Base-by-base conservation (phyloP, 257 asterid genomes). In the Voacanga thouarsii region DNA sequence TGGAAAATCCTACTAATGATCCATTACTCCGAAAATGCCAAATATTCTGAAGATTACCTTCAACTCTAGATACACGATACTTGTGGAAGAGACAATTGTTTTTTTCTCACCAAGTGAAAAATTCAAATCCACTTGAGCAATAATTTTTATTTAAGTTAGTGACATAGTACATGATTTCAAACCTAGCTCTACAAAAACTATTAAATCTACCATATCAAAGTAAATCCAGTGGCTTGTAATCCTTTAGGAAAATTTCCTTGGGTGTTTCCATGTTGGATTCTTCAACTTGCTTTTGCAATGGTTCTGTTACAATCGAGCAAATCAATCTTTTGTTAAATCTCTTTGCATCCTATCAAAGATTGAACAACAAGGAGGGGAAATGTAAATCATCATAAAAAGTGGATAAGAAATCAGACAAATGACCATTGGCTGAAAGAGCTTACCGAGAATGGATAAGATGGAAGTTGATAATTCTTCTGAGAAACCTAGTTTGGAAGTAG, bases 161-260 rank as follows among this genome's bases (percentile, higher is more conserved):
- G 51, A 2, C 21, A 43, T 43, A 6, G 7, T 57, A 47, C 80
- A 77, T 75, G 65, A 72, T 72, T 37, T 4, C 28, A 30, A 1
- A 64, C 7, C 53, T 21, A 47, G 24, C 43, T 28, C 21, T 41
- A 28, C 15, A 7, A 44, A 37, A 16, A 39, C 50, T 45, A 23
- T 5, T 23, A 57, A 45, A 70, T 30, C 55, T 88, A 93, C 98
- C 86, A 86, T 81, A 30, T 96, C 98, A 78, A 96, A 93, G 75
- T 83, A 93, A 96, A 78, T 89, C 94, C 28, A 98, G 97, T 81
- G 88, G 93, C 84, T 92, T 92, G 90, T 93, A 93, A 82, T 96
- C 99, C 90, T 93, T 96, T 23, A 96, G 82, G 55, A 90, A 96
- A 39, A 96, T 93, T 90, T 96, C 99, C 82, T 90, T 93, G 78